Evolutionary conservation across 257 asterid genomes (phyloP).

Genomic region (Fraxinus quadrangulata): DNA sequence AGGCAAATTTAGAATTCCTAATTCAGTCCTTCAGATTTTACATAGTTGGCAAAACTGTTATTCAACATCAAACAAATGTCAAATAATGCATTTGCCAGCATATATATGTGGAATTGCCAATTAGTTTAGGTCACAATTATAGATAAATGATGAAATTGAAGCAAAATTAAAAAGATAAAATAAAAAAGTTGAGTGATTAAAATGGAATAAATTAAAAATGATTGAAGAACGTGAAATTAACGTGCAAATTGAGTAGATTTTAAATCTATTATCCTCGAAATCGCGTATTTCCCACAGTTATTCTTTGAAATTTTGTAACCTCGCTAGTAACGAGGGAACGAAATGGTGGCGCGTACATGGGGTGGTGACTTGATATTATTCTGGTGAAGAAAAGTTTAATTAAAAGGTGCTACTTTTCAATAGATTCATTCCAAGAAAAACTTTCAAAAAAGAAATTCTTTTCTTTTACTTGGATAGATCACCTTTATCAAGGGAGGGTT

Average conservation of each 20-base stretch:
- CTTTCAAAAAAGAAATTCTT: constrained; percentile 20
- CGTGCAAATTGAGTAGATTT: too few species aligned
- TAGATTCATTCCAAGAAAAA: constrained; percentile 27
- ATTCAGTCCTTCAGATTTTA: too few species aligned
- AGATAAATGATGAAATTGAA: background rate
- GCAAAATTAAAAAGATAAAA: too few species aligned
- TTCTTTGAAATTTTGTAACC: constrained; percentile 5
- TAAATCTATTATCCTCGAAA: too few species aligned
- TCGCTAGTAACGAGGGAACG: constrained; percentile 9
- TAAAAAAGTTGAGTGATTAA: too few species aligned
- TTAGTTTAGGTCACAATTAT: too few species aligned
- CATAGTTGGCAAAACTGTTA: too few species aligned
- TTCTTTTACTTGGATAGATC: constrained; percentile 32
- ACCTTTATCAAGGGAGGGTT: constrained; percentile 26
- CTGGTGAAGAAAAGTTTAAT: background rate
- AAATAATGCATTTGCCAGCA: too few species aligned
- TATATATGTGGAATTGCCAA: too few species aligned
- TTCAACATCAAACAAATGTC: too few species aligned
- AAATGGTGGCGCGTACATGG: background rate
- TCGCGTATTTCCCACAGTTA: too few species aligned
- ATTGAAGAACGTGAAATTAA: background rate
- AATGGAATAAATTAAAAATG: background rate
- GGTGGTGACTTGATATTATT: background rate
- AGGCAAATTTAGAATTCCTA: too few species aligned
- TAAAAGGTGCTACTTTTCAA: constrained; percentile 7